These are phyloP conservation scores for Phytophthora pinifolia DNA, from an alignment of 352 stramenopile genomes.

Conservation along the genomic window DNA sequence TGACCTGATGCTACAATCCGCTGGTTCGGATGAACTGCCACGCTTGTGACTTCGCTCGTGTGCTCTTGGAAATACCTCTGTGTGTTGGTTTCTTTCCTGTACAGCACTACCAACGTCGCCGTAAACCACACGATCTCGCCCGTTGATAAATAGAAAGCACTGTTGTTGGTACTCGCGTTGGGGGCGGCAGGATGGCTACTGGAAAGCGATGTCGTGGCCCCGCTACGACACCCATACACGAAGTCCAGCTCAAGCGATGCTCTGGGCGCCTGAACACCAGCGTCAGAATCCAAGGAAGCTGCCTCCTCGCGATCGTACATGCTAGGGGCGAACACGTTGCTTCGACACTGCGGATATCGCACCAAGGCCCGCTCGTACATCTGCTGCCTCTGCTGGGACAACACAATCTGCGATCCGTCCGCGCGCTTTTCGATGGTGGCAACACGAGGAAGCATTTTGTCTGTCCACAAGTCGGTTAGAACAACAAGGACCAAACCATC, in stretches of 20 bases:
- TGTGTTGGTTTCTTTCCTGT: constrained; percentile 47
- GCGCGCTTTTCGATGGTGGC: constrained; percentile 69
- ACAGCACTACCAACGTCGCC: constrained; percentile 57
- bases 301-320: constrained; percentile 34
- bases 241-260: constrained; percentile 58
- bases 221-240: constrained; percentile 59
- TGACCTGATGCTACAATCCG: constrained; percentile 65
- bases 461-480: constrained; percentile 23
- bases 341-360: constrained; percentile 65
- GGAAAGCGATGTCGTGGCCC: constrained; percentile 24
- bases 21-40: constrained; percentile 60
- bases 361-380: constrained; percentile 68
- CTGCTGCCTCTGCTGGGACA: constrained; percentile 56
- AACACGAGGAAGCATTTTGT: constrained; percentile 71
- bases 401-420: constrained; percentile 39
- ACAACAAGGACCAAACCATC: background rate
- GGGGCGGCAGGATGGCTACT: constrained; percentile 24
- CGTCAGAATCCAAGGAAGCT: constrained; percentile 17
- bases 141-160: constrained; percentile 52
- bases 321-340: constrained; percentile 65
- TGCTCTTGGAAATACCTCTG: constrained; percentile 68
- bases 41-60: constrained; percentile 55
- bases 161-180: constrained; percentile 45
- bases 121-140: constrained; percentile 71
- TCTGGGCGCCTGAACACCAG: constrained; percentile 18